These are phyloP conservation scores for Rhodotorula sp. DNA, from an alignment of 1,284 basidiomycete species.

Conservation along the genomic window DNA sequence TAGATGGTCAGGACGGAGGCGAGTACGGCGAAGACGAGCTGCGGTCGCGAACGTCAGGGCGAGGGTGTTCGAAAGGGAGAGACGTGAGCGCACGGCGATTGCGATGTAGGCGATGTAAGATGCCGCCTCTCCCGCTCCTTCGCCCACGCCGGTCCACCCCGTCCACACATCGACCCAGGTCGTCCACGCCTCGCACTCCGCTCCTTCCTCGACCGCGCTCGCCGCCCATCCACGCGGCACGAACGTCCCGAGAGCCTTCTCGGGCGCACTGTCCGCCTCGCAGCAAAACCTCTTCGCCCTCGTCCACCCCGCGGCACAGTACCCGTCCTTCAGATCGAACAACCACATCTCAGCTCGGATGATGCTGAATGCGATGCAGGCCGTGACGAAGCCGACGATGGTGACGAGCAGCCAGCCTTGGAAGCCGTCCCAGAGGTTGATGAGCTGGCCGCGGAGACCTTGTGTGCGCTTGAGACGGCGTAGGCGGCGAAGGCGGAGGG, in stretches of 20 bases:
- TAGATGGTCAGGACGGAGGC: slow-evolving; percentile 80
- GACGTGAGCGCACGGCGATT: slow-evolving; percentile 64
- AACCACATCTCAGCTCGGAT: slow-evolving; percentile 82
- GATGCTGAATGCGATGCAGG: slow-evolving; percentile 80
- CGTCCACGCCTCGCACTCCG: slow-evolving; percentile 30
- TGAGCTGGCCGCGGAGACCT: slow-evolving; percentile 62
- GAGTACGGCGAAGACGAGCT: slow-evolving; percentile 68
- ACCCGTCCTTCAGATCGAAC: slow-evolving; percentile 93
- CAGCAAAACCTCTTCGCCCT: slow-evolving; percentile 82
- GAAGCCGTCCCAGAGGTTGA: slow-evolving; percentile 73
- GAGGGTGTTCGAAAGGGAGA: neutral
- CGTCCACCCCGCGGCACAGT: slow-evolving; percentile 65
- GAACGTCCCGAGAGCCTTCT: neutral
- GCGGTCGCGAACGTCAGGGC: neutral
- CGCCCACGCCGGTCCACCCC: slow-evolving; percentile 9
- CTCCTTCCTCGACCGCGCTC: neutral
- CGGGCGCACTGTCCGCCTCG: slow-evolving; percentile 35
- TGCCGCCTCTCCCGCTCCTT: slow-evolving; percentile 52
- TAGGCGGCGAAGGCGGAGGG: slow-evolving; percentile 47
- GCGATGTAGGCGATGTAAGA: slow-evolving; percentile 71
- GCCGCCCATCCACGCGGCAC: neutral
- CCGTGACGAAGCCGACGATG: slow-evolving; percentile 73
- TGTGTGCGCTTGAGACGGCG: slow-evolving; percentile 36
- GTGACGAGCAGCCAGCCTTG: slow-evolving; percentile 91
- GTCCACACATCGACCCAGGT: slow-evolving; percentile 39